phyloP scores from a whole-genome alignment of 2,329 filamentous ascomycete genomes.

The Monilinia polystroma region DNA sequence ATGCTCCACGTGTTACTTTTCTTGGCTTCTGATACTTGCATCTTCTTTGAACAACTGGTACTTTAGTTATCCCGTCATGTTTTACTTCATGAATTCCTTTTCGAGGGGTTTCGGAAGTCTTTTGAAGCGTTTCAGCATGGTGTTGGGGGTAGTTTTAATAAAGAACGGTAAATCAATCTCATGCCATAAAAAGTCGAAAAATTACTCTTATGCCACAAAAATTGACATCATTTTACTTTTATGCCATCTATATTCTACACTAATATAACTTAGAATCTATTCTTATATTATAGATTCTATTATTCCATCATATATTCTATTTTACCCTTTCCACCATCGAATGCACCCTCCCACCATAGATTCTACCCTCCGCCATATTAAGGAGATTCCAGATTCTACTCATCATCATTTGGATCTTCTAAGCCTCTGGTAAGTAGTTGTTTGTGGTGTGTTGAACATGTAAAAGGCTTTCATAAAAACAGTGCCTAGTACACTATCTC shows the following conservation, averaged over 20 bases:
- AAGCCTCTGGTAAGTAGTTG: neutral
- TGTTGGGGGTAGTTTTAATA: neutral
- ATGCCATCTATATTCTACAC: too few relatives aligned
- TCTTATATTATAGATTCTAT: too few relatives aligned
- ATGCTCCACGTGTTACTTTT: constrained; percentile 18
- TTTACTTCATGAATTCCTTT: neutral
- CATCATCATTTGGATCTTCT: neutral
- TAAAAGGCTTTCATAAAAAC: neutral
- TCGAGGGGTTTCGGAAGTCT: neutral
- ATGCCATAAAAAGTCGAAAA: too few relatives aligned
- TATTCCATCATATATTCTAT: too few relatives aligned
- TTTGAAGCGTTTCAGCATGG: neutral
- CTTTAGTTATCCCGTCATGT: neutral
- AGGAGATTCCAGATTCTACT: neutral
- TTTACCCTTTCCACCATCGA: too few relatives aligned
- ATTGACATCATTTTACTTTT: too few relatives aligned
- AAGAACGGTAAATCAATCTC: too few relatives aligned
- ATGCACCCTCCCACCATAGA: too few relatives aligned
- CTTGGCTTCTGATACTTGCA: constrained; percentile 8
- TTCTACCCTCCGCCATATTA: neutral
- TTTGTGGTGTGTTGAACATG: neutral
- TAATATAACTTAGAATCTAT: too few relatives aligned
- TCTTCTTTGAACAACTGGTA: neutral
- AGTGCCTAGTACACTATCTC: neutral
- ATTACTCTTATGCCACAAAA: too few relatives aligned